These are phyloP conservation scores for Vigna hirtella DNA, from an alignment of 306 rosid species.

Conservation along the genomic window DNA sequence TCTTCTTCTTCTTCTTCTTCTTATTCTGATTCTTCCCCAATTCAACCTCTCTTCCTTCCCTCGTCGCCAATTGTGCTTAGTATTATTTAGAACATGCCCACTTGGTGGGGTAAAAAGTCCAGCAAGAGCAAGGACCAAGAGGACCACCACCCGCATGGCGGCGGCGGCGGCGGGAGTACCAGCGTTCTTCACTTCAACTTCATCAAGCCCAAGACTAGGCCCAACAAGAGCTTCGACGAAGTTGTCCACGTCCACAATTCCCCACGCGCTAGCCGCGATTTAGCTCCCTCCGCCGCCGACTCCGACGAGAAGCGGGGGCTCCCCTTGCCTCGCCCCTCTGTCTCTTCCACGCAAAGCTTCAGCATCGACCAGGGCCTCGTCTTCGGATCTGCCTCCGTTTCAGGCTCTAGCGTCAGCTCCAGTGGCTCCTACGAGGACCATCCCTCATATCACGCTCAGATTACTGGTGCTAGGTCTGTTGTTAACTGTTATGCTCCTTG, in stretches of 20 bases:
- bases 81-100: constrained; percentile 62
- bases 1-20: background rate
- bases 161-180: background rate
- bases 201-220: constrained; percentile 48
- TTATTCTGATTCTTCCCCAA: background rate
- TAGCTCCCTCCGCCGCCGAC: constrained; percentile 51
- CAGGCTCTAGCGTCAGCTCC: constrained; percentile 81
- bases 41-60: background rate
- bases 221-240: constrained; percentile 65
- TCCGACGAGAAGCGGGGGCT: constrained; percentile 60
- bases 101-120: constrained; percentile 82
- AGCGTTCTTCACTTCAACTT: constrained; percentile 33
- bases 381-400: constrained; percentile 70
- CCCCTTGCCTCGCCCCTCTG: constrained; percentile 81
- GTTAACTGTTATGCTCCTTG: background rate
- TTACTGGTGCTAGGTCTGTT: constrained; percentile 60
- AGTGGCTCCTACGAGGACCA: constrained; percentile 76
- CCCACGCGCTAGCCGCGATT: constrained; percentile 64
- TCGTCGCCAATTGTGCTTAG: background rate
- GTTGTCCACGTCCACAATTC: constrained; percentile 45
- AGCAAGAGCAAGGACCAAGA: constrained; percentile 57
- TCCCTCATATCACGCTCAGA: constrained; percentile 51
- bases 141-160: background rate
- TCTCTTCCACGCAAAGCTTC: constrained; percentile 50
- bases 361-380: constrained; percentile 60